Conservation (phyloP, 2,329 filamentous ascomycete species). For the Trichoderma lentiforme region DNA sequence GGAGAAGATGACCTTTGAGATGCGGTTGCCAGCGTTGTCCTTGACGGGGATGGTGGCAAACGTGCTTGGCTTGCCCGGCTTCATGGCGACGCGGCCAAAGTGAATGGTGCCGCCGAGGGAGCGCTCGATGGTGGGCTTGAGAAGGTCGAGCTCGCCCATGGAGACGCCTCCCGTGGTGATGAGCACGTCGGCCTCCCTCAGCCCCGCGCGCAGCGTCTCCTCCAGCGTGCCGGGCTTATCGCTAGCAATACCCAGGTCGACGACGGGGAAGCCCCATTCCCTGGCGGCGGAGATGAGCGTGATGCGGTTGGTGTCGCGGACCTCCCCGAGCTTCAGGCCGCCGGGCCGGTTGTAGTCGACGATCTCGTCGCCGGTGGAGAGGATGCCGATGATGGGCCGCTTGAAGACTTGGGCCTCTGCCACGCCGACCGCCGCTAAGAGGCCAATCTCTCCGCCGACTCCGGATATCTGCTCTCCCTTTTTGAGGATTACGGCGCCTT, state of each 20-base stretch:
- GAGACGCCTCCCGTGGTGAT: constrained; percentile 93
- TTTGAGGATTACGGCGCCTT: constrained; percentile 66
- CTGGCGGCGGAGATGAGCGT: constrained; percentile 75
- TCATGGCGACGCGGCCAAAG: constrained; percentile 95
- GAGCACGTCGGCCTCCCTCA: constrained; percentile 74
- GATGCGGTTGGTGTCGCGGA: constrained; percentile 89
- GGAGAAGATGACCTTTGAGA: constrained; percentile 75
- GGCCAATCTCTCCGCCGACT: constrained; percentile 84
- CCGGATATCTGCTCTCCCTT: constrained; percentile 81
- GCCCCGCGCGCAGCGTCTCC: constrained; percentile 67
- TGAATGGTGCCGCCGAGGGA: constrained; percentile 87
- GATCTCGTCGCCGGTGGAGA: constrained; percentile 95
- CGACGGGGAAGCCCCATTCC: constrained; percentile 70
- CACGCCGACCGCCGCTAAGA: constrained; percentile 81
- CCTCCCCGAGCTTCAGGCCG: constrained; percentile 71
- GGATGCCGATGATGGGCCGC: constrained; percentile 75
- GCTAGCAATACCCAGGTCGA: constrained; percentile 82
- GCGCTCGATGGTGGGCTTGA: constrained; percentile 94
- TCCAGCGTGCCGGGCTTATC: constrained; percentile 75
- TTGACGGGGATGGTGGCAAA: constrained; percentile 82
- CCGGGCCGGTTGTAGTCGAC: constrained; percentile 66
- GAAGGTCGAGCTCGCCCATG: constrained; percentile 95
- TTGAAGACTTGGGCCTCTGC: constrained; percentile 68
- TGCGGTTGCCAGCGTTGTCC: constrained; percentile 54
- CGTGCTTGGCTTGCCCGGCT: constrained; percentile 95